Base-by-base conservation (phyloP, 2,329 filamentous ascomycete genomes). In the Myriosclerotinia duriaeana region DNA sequence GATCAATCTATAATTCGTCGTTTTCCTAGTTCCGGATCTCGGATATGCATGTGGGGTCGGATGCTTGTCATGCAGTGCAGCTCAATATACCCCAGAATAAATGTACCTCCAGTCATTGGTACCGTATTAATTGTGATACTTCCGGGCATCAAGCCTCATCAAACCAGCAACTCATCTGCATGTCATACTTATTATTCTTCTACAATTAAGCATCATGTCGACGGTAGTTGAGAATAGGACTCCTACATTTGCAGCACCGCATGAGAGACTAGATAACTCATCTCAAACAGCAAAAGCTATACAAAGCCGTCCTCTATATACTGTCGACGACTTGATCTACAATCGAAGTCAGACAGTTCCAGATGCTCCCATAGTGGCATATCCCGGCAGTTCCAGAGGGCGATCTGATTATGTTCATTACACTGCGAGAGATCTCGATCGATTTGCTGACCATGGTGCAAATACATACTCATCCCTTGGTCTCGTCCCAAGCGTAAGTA, bases 361-460 rank as follows among this genome's bases (percentile, higher is more conserved):
- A 52, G 68, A 75, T 44, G 52, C 65, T 26, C 70, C 74, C 20
- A 59, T 76, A 17, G 54, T 76, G 14, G 73, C 68, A 38, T 76
- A 73, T 65, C 75, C 74, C 22, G 69, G 60, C 9, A 64, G 64
- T 38, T 54, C 71, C 36, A 67, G 67, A 46, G 71, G 70, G 2
- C 40, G 65, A 26, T 64, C 66, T 2, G 73, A 76, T 59, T 77
- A 72, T 65, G 69, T 71, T 42, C 63, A 72, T 42, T 75, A 74
- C 59, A 74, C 73, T 5, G 74, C 73, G 15, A 69, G 59, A 53
- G 73, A 76, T 54, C 71, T 77, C 2, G 69, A 76, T 68, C 68
- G 71, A 26, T 75, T 74, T 52, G 71, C 73, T 40, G 71, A 77
- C 64, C 68, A 69, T 52, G 72, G 72, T 4, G 72, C 70, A 12